Conservation (phyloP, 192 early-diverging fungal genomes). For the Paraglomus occultum region DNA sequence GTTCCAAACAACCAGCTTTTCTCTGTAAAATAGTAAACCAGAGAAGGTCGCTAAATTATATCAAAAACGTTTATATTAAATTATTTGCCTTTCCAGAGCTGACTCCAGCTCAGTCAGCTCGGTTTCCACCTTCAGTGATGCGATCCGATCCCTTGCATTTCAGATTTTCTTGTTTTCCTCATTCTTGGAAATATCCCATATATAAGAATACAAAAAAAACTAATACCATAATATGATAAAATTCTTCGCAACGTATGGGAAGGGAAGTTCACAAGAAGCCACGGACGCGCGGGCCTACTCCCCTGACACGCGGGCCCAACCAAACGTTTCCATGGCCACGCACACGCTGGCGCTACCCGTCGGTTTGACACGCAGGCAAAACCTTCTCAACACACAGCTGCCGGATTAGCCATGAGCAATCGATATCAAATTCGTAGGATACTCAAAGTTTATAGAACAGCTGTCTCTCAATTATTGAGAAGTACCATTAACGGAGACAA, state of each 20-base stretch:
- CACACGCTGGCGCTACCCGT: constrained; percentile 31
- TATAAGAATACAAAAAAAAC: constrained; percentile 30
- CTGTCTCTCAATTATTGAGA: no score
- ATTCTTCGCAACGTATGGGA: not conserved
- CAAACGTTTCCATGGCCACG: constrained; percentile 30
- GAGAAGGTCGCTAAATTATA: constrained; percentile 2
- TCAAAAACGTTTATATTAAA: constrained; percentile 10
- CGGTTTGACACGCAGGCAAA: constrained; percentile 27
- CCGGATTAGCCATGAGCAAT: constrained; percentile 32
- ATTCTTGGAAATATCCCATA: constrained; percentile 2
- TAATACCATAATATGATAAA: constrained; percentile 12
- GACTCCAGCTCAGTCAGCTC: constrained; percentile 25
- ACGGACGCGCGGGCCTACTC: constrained; percentile 4
- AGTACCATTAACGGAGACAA: no score
- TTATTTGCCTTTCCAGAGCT: constrained; percentile 20
- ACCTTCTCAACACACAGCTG: constrained; percentile 26
- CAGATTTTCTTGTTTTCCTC: constrained; percentile 30
- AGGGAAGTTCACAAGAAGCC: constrained; percentile 29
- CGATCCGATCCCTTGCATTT: constrained; percentile 9
- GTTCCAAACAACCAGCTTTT: no score
- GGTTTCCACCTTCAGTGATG: constrained; percentile 25
- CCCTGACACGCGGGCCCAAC: constrained; percentile 5
- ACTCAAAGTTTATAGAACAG: no score
- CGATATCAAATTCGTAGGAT: no score
- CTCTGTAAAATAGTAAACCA: no score